phyloP scores from a whole-genome alignment of 139 green algal species.

The Spirogloea muscicola region DNA sequence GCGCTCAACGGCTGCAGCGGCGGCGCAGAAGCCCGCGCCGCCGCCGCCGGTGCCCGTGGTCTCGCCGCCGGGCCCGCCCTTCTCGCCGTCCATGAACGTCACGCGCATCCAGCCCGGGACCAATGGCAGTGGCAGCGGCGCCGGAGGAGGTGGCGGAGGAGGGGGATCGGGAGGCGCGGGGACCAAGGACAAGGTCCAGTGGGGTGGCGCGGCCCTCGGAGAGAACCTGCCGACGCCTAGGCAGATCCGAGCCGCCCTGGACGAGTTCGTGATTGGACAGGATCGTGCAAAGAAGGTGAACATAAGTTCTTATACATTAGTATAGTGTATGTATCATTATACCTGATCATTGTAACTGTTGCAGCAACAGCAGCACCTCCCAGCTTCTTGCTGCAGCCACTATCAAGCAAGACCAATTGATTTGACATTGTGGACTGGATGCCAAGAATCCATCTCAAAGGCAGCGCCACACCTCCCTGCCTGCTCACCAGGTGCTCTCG shows the following conservation, averaged over 20 bases:
- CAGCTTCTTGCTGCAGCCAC: too few species aligned
- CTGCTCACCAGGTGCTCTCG: conserved; percentile 48
- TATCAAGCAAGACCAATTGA: too few species aligned
- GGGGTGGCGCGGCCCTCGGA: conserved; percentile 32
- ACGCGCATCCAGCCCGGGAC: conserved; percentile 3
- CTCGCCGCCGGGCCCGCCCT: too few species aligned
- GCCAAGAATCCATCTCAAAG: too few species aligned
- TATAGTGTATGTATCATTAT: too few species aligned
- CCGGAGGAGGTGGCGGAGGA: conserved; percentile 11
- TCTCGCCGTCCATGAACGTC: conserved; percentile 11
- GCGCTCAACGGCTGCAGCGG: background rate
- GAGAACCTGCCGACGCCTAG: conserved; percentile 29
- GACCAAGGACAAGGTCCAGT: too few species aligned
- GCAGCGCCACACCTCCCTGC: too few species aligned
- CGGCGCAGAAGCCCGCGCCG: background rate
- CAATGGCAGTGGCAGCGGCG: background rate
- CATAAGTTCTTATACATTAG: too few species aligned
- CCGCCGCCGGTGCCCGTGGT: too few species aligned
- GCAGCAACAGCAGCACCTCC: too few species aligned
- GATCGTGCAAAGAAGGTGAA: conserved; percentile 50
- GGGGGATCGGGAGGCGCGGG: background rate
- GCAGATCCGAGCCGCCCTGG: conserved; percentile 31
- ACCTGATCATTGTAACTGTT: too few species aligned
- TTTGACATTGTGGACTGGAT: too few species aligned
- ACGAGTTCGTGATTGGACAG: conserved; percentile 54